Evolutionary conservation across 371 early-diverging fungal genomes (phyloP), one percentile per base, ranked within the genome.

Genomic region (Batkoa obscura): DNA sequence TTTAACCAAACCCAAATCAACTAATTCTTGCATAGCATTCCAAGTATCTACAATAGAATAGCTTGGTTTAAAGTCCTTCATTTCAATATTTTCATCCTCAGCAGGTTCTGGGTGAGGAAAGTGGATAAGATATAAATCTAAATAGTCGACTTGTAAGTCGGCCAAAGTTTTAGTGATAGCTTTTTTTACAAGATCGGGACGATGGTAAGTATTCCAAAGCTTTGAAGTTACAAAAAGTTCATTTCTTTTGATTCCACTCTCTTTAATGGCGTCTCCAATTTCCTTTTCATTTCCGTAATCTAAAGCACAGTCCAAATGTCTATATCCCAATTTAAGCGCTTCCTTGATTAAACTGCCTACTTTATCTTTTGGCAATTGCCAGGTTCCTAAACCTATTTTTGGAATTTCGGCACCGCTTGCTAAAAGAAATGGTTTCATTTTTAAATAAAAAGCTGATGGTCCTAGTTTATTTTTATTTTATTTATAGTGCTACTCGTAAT

Each of bases 41-140:
- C 71, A 71, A 15, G 65, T 67, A 55, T 70, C 70, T 9, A 33
- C 9, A 2, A 60, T n/a, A n/a, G n/a, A n/a, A n/a, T n/a, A n/a
- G n/a, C n/a, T n/a, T n/a, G n/a, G n/a, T n/a, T n/a, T n/a, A n/a
- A n/a, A n/a, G n/a, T n/a, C n/a, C n/a, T n/a, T n/a, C n/a, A n/a
- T n/a, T n/a, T n/a, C n/a, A n/a, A n/a, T n/a, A n/a, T n/a, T n/a
- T n/a, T n/a, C n/a, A n/a, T n/a, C n/a, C n/a, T n/a, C n/a, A n/a
- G n/a, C n/a, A n/a, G n/a, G n/a, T n/a, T n/a, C n/a, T n/a, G n/a
- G n/a, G n/a, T n/a, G n/a, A n/a, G 84, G 83, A 70, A 76, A 84
- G 59, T 88, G 86, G 35, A 86, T 73, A 48, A 85, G 64, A 62
- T 81, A 84, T 30, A 85, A 66, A 63, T 88, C 86, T 13, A 87